Percentiles rank a stretch among this genome's conserved stretches.
Conservation (phyloP, 2,329 filamentous ascomycete species). For the Fusarium multiceps region DNA sequence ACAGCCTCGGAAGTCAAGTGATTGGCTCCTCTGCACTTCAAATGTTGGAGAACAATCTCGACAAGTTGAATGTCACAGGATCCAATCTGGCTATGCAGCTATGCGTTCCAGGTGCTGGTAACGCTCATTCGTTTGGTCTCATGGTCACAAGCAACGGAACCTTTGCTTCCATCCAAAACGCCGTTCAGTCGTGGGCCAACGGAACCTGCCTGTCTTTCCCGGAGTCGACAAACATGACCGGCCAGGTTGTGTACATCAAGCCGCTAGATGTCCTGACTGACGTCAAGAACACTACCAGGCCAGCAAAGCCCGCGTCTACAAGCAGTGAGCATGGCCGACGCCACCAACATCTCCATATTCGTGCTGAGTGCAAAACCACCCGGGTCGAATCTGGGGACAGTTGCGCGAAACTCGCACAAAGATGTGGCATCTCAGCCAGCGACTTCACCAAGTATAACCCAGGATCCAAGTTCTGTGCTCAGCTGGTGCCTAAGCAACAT, state of each 20-base stretch:
- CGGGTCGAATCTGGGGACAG: neutral
- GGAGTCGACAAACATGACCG: neutral
- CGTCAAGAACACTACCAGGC: neutral
- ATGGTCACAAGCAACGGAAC: neutral
- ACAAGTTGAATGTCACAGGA: neutral
- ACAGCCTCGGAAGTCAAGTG: neutral
- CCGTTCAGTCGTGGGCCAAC: neutral
- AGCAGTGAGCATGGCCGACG: neutral
- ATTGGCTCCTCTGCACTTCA: neutral
- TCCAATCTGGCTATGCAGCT: neutral
- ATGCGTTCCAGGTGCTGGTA: neutral
- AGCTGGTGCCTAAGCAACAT: neutral
- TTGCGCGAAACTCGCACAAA: neutral
- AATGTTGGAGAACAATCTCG: neutral
- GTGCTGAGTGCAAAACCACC: neutral
- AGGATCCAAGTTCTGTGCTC: neutral
- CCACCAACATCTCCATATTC: neutral
- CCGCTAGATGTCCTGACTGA: neutral
- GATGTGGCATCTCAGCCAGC: neutral
- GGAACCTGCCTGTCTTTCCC: neutral
- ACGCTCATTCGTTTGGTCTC: neutral
- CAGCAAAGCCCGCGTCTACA: neutral
- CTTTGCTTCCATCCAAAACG: neutral
- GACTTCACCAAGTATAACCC: neutral
- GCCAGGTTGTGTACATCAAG: neutral